Evolutionary conservation across 208 protist species (phyloP).

Genomic region (Crithidia expoeki): DNA sequence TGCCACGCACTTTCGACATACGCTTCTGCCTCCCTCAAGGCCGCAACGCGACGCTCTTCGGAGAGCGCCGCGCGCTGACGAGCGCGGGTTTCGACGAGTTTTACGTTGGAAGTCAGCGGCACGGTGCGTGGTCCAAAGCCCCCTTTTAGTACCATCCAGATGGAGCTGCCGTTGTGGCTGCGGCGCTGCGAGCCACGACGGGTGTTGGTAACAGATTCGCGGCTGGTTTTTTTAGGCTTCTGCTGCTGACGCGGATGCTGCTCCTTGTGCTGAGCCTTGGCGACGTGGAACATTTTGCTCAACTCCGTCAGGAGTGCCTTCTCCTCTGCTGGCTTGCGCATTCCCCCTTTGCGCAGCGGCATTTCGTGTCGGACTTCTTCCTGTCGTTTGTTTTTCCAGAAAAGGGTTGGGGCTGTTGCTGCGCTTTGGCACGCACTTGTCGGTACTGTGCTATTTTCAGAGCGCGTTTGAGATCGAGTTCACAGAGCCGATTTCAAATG

Average conservation of each 20-base stretch:
- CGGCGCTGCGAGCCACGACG: constrained; percentile 33
- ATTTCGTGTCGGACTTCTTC: not conserved
- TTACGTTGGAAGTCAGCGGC: constrained; percentile 22
- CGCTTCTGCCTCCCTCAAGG: constrained; percentile 58
- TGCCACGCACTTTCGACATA: constrained; percentile 80
- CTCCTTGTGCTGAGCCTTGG: constrained; percentile 65
- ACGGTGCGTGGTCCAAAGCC: constrained; percentile 50
- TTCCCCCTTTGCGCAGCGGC: constrained; percentile 13
- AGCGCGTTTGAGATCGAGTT: too few relatives aligned
- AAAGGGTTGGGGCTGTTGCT: too few relatives aligned
- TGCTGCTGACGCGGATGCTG: constrained; percentile 5
- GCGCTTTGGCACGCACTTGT: too few relatives aligned
- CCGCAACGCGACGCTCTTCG: constrained; percentile 43
- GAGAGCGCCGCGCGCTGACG: constrained; percentile 40
- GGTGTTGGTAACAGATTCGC: constrained; percentile 4
- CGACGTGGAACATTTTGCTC: constrained; percentile 65
- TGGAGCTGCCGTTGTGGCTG: constrained; percentile 48
- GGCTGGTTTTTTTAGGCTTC: constrained; percentile 17
- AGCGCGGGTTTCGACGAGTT: constrained; percentile 9
- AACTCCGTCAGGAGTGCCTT: constrained; percentile 63
- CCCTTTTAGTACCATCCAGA: constrained; percentile 87
- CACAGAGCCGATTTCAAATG: too few relatives aligned
- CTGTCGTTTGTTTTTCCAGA: too few relatives aligned
- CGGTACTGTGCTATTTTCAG: too few relatives aligned
- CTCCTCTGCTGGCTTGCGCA: constrained; percentile 46